Conservation (phyloP, 768 basidiomycete genomes). For the Hydnum rufescens region DNA sequence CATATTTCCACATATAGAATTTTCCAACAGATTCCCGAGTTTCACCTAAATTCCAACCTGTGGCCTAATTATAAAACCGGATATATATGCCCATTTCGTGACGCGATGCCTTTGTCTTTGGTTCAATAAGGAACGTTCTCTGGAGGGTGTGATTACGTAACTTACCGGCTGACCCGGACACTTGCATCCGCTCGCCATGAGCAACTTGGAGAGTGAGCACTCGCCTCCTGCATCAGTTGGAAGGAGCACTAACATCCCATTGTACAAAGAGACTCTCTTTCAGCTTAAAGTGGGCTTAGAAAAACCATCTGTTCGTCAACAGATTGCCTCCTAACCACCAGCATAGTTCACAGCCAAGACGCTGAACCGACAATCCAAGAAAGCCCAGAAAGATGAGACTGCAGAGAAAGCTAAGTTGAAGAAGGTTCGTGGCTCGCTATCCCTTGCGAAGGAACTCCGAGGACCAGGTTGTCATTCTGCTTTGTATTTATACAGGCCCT, state of each 20-base stretch:
- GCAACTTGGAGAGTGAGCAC: neutral
- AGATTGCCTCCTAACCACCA: conserved; percentile 5
- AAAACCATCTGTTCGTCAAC: conserved; percentile 7
- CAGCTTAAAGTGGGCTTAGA: conserved; percentile 65
- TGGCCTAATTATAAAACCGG: too few relatives aligned
- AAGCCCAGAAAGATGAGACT: conserved; percentile 89
- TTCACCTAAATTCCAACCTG: too few relatives aligned
- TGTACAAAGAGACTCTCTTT: conserved; percentile 93
- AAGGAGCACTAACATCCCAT: too few relatives aligned
- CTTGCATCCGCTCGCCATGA: neutral
- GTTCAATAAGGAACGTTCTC: too few relatives aligned
- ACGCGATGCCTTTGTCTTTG: too few relatives aligned
- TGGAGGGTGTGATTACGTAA: too few relatives aligned
- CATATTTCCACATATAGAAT: too few relatives aligned
- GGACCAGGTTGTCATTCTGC: neutral
- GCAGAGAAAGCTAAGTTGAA: conserved; percentile 78
- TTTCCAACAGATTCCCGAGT: too few relatives aligned
- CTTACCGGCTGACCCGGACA: neutral
- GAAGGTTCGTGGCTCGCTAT: conserved; percentile 47
- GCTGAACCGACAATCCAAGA: conserved; percentile 84
- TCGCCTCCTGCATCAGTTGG: too few relatives aligned
- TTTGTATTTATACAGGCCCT: conserved; percentile 59
- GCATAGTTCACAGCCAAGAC: conserved; percentile 93
- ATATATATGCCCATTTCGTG: too few relatives aligned
- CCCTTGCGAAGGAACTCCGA: neutral